Percentiles rank a stretch among this genome's conserved stretches.
These are phyloP conservation scores for Urostyla sp. DNA, from an alignment of 73 alveolate genomes.

Conservation along the genomic window DNA sequence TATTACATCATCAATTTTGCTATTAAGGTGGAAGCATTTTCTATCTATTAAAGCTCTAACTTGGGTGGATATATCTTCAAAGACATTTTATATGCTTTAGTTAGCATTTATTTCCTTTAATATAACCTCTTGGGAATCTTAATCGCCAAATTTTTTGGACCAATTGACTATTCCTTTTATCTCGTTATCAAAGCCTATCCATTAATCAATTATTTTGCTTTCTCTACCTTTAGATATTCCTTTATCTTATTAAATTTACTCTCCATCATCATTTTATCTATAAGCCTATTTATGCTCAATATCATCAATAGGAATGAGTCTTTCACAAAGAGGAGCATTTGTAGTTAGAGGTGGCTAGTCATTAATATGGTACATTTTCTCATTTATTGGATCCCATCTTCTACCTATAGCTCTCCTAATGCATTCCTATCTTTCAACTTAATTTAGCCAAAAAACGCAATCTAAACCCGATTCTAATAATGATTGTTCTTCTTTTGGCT, in stretches of 20 bases:
- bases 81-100: constrained; percentile 52
- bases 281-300: too few relatives aligned
- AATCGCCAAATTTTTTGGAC: constrained; percentile 90
- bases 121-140: background rate
- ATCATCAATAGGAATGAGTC: constrained; percentile 87
- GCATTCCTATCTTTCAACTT: constrained; percentile 83
- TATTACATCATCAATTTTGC: constrained; percentile 52
- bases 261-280: too few relatives aligned
- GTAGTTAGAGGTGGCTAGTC: constrained; percentile 94
- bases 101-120: constrained; percentile 61
- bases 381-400: constrained; percentile 84
- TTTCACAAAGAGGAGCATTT: constrained; percentile 93
- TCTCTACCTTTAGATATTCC: too few relatives aligned
- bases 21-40: too few relatives aligned
- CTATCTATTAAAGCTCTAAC: too few relatives aligned
- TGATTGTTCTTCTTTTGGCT: constrained; percentile 72
- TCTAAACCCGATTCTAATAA: constrained; percentile 87
- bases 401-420: constrained; percentile 95
- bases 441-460: constrained; percentile 85
- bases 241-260: too few relatives aligned
- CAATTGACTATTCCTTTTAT: constrained; percentile 87
- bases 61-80: too few relatives aligned
- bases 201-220: constrained; percentile 85
- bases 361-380: constrained; percentile 89
- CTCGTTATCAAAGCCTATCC: constrained; percentile 87